A percentile compares a stretch with the other conserved stretches of the same genome.
These are phyloP conservation scores for Cordia subcordata DNA, from an alignment of 257 asterid species.

Conservation along the genomic window DNA sequence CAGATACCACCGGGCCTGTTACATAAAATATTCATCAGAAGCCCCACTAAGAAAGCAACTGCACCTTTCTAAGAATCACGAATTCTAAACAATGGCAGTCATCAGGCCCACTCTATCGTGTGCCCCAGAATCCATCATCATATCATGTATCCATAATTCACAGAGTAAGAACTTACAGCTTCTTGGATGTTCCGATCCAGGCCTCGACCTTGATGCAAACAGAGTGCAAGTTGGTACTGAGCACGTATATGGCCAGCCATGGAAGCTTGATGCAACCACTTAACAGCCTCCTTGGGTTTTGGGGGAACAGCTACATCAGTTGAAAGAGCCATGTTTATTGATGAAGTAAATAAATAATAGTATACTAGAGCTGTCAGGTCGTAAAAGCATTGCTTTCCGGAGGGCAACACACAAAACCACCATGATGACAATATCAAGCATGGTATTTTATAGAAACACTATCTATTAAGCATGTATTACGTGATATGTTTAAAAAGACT, in stretches of 20 bases:
- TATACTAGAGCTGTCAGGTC: neutral
- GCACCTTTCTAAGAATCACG: no score
- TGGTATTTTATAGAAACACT: neutral
- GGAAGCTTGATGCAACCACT: slow-evolving; percentile 69
- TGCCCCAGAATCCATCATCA: neutral
- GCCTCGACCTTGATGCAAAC: slow-evolving; percentile 82
- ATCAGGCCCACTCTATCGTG: neutral
- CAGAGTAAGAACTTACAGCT: slow-evolving; percentile 41
- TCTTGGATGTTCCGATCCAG: slow-evolving; percentile 44
- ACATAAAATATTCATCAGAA: slow-evolving; percentile 4
- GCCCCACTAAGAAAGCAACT: neutral
- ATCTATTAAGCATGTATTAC: no score
- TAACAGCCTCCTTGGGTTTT: slow-evolving; percentile 56
- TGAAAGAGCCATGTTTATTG: neutral
- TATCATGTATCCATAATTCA: neutral
- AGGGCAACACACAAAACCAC: neutral
- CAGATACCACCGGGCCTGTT: slow-evolving; percentile 77
- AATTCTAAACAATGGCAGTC: neutral
- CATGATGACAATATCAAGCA: neutral
- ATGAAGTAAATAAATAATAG: neutral
- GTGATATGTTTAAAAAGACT: no score
- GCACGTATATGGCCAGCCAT: slow-evolving; percentile 82
- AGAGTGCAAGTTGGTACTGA: slow-evolving; percentile 90
- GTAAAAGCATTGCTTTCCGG: neutral
- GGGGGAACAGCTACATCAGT: slow-evolving; percentile 59